These are phyloP conservation scores for Boletus sp. DNA, from an alignment of 768 basidiomycete species.

Conservation along the genomic window DNA sequence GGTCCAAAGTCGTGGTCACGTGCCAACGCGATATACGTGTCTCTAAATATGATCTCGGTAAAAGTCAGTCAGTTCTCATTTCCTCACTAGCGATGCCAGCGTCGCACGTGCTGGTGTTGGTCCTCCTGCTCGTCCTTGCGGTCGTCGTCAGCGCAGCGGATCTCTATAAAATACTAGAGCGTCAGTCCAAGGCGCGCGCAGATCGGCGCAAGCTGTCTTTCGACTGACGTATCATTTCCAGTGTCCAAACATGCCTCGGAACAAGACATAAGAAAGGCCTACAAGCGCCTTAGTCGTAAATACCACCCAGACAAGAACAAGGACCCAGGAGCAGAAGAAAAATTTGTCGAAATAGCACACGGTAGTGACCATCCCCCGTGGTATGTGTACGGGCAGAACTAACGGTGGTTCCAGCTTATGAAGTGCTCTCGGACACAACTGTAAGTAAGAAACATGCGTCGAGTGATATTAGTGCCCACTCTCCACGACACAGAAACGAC, in stretches of 20 bases:
- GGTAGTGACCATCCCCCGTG: slow-evolving; percentile 48
- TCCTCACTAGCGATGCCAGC: slow-evolving; percentile 22
- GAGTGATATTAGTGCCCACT: neutral
- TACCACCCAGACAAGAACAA: slow-evolving; percentile 97
- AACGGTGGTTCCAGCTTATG: slow-evolving; percentile 63
- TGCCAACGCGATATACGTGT: slow-evolving; percentile 32
- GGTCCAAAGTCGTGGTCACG: slow-evolving; percentile 18
- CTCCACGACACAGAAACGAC: slow-evolving; percentile 63
- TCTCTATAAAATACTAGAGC: slow-evolving; percentile 78
- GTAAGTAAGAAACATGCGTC: slow-evolving; percentile 41
- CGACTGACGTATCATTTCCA: slow-evolving; percentile 28
- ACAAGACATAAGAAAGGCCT: slow-evolving; percentile 87
- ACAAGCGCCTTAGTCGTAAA: slow-evolving; percentile 84
- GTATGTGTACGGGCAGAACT: slow-evolving; percentile 1
- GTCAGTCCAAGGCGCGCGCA: slow-evolving; percentile 52
- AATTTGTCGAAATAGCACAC: slow-evolving; percentile 88
- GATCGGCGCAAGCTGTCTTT: slow-evolving; percentile 13
- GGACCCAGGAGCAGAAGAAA: slow-evolving; percentile 74
- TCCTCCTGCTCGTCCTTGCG: slow-evolving; percentile 35
- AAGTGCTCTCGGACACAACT: slow-evolving; percentile 84
- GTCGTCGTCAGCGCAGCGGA: slow-evolving; percentile 52
- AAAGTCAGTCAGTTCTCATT: neutral
- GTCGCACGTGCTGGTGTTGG: slow-evolving; percentile 23
- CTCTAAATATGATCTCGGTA: neutral
- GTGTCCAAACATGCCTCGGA: slow-evolving; percentile 80